Evolutionary conservation across 2,329 filamentous ascomycete genomes (phyloP).

Genomic region (Microsporum ferrugineum): DNA sequence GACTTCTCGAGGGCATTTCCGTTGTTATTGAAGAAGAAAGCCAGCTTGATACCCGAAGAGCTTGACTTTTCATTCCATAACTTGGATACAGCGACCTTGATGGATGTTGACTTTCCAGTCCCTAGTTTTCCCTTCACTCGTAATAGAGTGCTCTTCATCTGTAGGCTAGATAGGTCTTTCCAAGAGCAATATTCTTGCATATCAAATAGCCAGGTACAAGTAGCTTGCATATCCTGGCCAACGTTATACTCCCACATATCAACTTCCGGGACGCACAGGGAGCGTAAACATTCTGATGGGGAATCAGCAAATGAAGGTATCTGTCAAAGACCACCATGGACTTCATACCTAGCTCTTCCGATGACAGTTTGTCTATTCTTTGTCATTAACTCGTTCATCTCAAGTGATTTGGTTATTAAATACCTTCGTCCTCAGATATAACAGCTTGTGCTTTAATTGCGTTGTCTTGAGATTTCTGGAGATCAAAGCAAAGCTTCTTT

Average conservation of each 20-base stretch:
- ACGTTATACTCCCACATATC: slow-evolving; percentile 27
- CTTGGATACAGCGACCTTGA: neutral
- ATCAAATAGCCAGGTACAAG: slow-evolving; percentile 35
- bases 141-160: slow-evolving; percentile 23
- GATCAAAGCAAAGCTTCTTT: neutral
- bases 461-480: neutral
- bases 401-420: neutral
- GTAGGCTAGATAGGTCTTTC: slow-evolving; percentile 21
- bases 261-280: slow-evolving; percentile 32
- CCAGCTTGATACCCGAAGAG: slow-evolving; percentile 27
- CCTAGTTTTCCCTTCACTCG: slow-evolving; percentile 21
- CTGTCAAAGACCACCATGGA: too few relatives aligned
- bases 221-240: slow-evolving; percentile 30
- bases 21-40: slow-evolving; percentile 24
- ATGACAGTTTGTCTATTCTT: neutral
- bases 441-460: neutral
- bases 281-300: neutral
- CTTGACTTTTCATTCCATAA: neutral
- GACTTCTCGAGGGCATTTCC: slow-evolving; percentile 19
- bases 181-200: slow-evolving; percentile 29
- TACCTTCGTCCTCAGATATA: neutral
- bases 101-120: neutral
- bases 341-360: neutral
- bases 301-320: neutral
- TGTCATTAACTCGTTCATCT: neutral